Conservation (phyloP, 371 early-diverging fungal genomes). For the Catenaria anguillulae region DNA sequence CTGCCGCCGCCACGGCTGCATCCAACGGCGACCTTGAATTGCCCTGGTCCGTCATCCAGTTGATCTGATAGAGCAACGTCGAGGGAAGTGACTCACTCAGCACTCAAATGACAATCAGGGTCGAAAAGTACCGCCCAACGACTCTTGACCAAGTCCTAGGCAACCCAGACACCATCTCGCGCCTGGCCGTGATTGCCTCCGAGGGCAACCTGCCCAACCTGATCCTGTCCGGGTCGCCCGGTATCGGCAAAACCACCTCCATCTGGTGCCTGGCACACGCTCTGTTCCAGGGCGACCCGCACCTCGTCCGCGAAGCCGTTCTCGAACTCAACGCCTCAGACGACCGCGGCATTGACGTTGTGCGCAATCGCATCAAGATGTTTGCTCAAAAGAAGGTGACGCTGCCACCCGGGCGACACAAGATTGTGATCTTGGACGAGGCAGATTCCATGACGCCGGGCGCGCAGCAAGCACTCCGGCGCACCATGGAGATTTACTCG, state of each 20-base stretch:
- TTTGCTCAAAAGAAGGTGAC: conserved; percentile 97
- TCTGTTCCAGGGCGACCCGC: conserved; percentile 58
- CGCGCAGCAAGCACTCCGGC: conserved; percentile 92
- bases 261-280: conserved; percentile 82
- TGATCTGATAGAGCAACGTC: no score
- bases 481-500: conserved; percentile 95
- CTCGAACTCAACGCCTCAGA: conserved; percentile 98
- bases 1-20: no score
- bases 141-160: conserved; percentile 86
- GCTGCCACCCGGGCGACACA: conserved; percentile 73
- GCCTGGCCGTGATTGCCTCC: conserved; percentile 67
- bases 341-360: conserved; percentile 97
- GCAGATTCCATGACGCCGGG: conserved; percentile 64
- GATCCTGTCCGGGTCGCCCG: conserved; percentile 92
- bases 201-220: conserved; percentile 95
- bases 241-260: conserved; percentile 98
- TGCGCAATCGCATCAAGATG: conserved; percentile 91
- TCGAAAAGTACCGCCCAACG: conserved; percentile 93
- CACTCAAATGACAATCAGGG: conserved; percentile 48
- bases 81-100: no score
- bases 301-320: conserved; percentile 81
- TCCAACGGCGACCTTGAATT: no score
- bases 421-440: conserved; percentile 34
- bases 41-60: no score
- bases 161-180: conserved; percentile 80